Conservation (phyloP, 345 rosid species). For the Aethionema arabicum region DNA sequence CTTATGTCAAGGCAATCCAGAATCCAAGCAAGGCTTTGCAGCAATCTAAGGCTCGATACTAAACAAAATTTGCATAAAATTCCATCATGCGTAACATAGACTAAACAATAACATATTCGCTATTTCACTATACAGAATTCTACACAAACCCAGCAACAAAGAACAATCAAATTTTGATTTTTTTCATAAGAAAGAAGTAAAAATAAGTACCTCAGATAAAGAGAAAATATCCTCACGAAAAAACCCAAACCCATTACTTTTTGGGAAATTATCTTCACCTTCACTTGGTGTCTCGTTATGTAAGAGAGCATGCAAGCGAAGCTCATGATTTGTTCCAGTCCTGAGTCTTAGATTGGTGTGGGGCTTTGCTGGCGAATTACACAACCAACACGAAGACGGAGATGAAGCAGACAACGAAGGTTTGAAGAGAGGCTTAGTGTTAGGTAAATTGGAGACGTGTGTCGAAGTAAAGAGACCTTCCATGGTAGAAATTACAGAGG, state of each 20-base stretch:
- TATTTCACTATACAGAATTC: background rate
- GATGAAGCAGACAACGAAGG: constrained; percentile 32
- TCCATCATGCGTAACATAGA: background rate
- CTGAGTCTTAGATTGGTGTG: constrained; percentile 47
- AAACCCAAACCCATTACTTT: constrained; percentile 41
- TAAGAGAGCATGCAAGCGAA: constrained; percentile 47
- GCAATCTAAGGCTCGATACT: constrained; percentile 22
- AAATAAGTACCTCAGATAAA: constrained; percentile 48
- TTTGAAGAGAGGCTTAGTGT: constrained; percentile 38
- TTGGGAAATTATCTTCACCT: constrained; percentile 44
- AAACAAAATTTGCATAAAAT: constrained; percentile 11
- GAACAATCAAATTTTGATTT: background rate
- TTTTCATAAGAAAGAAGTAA: background rate
- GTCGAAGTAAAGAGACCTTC: constrained; percentile 56
- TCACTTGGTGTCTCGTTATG: constrained; percentile 44
- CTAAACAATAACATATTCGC: background rate
- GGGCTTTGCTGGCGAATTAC: constrained; percentile 37
- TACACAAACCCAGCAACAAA: constrained; percentile 2
- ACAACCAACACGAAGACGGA: constrained; percentile 35
- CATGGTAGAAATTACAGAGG: constrained; percentile 40
- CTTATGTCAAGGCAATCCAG: constrained; percentile 35
- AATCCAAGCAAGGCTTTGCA: constrained; percentile 21
- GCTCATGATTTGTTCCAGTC: constrained; percentile 36
- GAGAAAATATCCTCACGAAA: constrained; percentile 50
- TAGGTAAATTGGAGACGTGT: constrained; percentile 43